Evolutionary conservation across 1,139 yeast species (phyloP).

Genomic region (Geotrichum reessii): DNA sequence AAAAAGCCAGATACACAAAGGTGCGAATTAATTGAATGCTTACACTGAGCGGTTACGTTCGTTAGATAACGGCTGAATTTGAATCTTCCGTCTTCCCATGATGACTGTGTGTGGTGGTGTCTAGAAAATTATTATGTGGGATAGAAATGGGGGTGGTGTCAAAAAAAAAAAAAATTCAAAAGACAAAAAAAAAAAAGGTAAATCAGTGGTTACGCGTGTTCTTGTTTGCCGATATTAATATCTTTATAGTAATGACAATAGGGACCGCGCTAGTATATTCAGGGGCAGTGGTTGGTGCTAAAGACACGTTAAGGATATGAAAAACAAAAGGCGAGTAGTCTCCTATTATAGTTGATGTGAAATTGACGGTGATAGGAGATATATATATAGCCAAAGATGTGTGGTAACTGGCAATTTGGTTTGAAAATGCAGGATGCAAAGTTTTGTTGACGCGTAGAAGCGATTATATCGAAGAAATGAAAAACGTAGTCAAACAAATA

Average conservation of each 20-base stretch:
- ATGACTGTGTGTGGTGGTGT: background rate
- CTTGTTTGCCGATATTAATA: background rate
- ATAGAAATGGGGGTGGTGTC: background rate
- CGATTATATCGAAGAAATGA: background rate
- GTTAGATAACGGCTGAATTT: slow-evolving; percentile 83
- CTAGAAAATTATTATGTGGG: background rate
- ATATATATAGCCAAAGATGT: background rate
- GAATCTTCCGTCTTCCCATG: slow-evolving; percentile 97
- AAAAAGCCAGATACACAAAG: background rate
- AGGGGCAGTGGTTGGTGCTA: background rate
- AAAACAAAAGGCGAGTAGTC: background rate
- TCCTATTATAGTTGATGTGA: background rate
- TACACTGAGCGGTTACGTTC: slow-evolving; percentile 67
- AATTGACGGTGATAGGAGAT: background rate
- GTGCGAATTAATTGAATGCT: slow-evolving; percentile 21
- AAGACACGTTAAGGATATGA: background rate
- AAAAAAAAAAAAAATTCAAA: background rate
- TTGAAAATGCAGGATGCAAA: background rate
- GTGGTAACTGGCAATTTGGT: background rate
- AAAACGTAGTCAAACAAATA: background rate
- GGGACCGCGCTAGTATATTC: background rate
- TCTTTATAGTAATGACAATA: background rate
- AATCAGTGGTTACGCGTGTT: background rate
- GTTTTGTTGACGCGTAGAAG: background rate
- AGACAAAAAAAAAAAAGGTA: background rate